Evolutionary conservation across 352 stramenopile genomes (phyloP).

Genomic region (Pythium aphanidermatum): DNA sequence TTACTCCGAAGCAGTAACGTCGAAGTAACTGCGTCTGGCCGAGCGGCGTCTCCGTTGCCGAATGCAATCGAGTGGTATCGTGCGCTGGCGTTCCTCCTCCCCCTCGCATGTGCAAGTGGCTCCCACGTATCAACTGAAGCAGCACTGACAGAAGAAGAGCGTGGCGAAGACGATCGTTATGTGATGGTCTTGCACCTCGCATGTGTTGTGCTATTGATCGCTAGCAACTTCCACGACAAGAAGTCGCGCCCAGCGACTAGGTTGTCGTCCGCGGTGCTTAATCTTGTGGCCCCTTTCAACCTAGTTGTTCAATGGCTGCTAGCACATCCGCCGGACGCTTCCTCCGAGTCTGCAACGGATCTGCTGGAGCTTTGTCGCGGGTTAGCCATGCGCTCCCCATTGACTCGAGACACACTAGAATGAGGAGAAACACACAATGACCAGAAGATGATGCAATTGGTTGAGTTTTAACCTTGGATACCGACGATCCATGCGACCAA

Average conservation of each 20-base stretch:
- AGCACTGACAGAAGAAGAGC: constrained; percentile 36
- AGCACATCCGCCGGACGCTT: constrained; percentile 42
- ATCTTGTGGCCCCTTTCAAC: constrained; percentile 56
- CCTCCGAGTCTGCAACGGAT: constrained; percentile 47
- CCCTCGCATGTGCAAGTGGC: constrained; percentile 61
- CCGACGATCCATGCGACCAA: too few species aligned
- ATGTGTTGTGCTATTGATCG: constrained; percentile 67
- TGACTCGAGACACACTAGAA: constrained; percentile 28
- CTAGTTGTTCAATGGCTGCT: constrained; percentile 47
- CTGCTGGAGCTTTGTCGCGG: constrained; percentile 69
- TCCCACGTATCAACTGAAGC: constrained; percentile 39
- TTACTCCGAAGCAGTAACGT: constrained; percentile 45
- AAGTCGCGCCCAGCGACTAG: constrained; percentile 27
- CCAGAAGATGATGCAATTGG: too few species aligned
- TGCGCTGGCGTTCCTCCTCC: constrained; percentile 66
- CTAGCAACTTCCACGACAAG: constrained; percentile 45
- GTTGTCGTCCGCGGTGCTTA: constrained; percentile 29
- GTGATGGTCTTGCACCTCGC: constrained; percentile 71
- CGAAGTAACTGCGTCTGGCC: constrained; percentile 12
- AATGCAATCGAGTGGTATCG: constrained; percentile 67
- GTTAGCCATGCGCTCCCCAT: constrained; percentile 40
- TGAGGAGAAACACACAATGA: not conserved
- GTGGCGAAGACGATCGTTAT: constrained; percentile 72
- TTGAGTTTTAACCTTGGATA: too few species aligned
- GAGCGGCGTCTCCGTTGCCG: constrained; percentile 19